Evolutionary conservation across 2,329 filamentous ascomycete species (phyloP).

Genomic region (Cyphellophora europaea): DNA sequence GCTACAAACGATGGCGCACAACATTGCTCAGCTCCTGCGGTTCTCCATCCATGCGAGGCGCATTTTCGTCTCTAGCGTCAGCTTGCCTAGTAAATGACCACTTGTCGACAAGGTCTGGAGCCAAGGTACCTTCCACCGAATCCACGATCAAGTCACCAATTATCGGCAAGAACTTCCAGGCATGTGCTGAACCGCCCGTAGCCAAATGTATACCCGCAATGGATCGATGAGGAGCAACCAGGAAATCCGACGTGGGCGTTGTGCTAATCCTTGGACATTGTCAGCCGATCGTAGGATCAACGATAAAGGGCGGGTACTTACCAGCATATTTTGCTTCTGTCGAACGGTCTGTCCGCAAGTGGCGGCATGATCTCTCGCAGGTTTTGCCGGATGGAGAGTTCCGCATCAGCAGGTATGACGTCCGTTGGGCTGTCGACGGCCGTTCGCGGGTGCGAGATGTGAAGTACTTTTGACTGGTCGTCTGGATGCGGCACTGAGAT

Average conservation of each 20-base stretch:
- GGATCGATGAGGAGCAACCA: constrained; percentile 15
- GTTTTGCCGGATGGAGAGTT: constrained; percentile 15
- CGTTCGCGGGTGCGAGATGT: constrained; percentile 18
- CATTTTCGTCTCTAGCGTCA: constrained; percentile 4
- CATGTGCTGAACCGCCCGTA: constrained; percentile 17
- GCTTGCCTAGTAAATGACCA: constrained; percentile 29
- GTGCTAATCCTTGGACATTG: constrained; percentile 10
- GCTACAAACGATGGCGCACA: constrained; percentile 4
- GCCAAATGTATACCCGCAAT: constrained; percentile 15
- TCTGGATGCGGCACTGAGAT: constrained; percentile 17
- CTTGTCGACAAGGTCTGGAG: constrained; percentile 27
- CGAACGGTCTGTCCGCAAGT: constrained; percentile 17
- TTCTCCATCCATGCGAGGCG: constrained; percentile 8
- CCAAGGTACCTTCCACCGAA: constrained; percentile 29
- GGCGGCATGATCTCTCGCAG: constrained; percentile 18
- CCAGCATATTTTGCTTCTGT: constrained; percentile 20
- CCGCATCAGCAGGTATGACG: constrained; percentile 18
- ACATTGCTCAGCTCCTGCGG: constrained; percentile 6
- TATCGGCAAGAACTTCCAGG: constrained; percentile 17
- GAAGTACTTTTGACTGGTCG: constrained; percentile 10
- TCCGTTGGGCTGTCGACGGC: constrained; percentile 18
- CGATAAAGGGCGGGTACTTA: constrained; percentile 10
- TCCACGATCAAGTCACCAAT: constrained; percentile 16
- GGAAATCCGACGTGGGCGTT: constrained; percentile 14
- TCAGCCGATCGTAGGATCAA: background rate